Evolutionary conservation across 331 rosid genomes (phyloP), one percentile per base, ranked within the genome.

Genomic region (Malus hybrid): DNA sequence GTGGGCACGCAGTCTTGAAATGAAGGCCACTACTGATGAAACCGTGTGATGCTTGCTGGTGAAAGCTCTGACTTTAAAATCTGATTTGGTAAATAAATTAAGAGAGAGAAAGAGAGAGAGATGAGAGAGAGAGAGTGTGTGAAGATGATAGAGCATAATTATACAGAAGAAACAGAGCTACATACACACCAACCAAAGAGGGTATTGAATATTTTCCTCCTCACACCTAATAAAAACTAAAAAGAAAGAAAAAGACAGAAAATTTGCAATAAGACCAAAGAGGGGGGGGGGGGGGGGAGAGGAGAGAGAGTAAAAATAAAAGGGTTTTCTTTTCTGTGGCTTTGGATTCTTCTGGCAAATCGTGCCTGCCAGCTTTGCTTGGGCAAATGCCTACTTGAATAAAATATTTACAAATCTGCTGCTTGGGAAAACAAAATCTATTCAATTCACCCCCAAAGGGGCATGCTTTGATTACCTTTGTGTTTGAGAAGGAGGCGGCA

Each of bases 351-450:
- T 90, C 74, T 85, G 91, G 79, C 87, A 55, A 79, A 84, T 88
- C 89, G 87, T 90, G 93, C 89, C 84, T 88, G 98, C 93, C 97
- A 90, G 97, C 96, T 39, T 39, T 39, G 46, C 12, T 39, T 39
- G 46, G 46, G 46, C 46, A 2, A 39, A 39, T 39, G 46, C 46
- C 46, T 39, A 9, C 46, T 85, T 90, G 80, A 20, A 52, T 39
- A 30, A 8, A 73, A 56, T 73, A 52, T 32, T 62, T 3, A 53
- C 79, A 60, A 77, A 24, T 77, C 72, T 57, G 68, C 67, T 22
- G 62, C 9, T 66, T 66, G 70, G 64, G 50, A 36, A 20, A 22
- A 66, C 58, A 61, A 70, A 66, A 71, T 33, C 82, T 78, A 76
- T 67, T 29, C 79, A 76, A 72, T 67, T 68, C 11, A 6, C 68